Percentiles rank a stretch among this genome's conserved stretches.
Evolutionary conservation across 1,139 yeast genomes (phyloP).

Genomic region (Pichiaceae sp.): DNA sequence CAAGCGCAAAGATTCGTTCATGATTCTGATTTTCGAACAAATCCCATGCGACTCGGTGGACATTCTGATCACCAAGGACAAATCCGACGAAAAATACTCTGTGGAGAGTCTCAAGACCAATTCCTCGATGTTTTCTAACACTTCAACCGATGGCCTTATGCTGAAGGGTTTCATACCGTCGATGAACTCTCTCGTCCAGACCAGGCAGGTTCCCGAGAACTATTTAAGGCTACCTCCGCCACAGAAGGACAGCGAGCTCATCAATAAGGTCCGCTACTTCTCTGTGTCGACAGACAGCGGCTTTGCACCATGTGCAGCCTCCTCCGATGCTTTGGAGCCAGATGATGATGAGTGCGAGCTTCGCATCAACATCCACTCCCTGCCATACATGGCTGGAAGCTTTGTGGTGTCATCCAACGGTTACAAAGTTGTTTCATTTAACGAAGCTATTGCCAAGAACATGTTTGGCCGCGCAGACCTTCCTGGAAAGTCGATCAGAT

Average conservation of each 20-base stretch:
- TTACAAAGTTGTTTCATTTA: constrained; percentile 53
- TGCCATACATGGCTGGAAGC: constrained; percentile 85
- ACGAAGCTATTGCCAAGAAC: constrained; percentile 69
- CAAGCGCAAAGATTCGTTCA: constrained; percentile 57
- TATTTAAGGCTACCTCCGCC: constrained; percentile 28
- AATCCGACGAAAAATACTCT: constrained; percentile 13
- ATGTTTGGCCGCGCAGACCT: constrained; percentile 65
- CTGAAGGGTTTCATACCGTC: constrained; percentile 25
- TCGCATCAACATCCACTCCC: constrained; percentile 57
- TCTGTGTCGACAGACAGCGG: constrained; percentile 36
- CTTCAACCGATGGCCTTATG: constrained; percentile 17
- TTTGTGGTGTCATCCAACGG: constrained; percentile 53
- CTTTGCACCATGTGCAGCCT: constrained; percentile 59
- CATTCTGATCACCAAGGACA: constrained; percentile 35
- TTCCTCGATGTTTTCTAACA: constrained; percentile 29
- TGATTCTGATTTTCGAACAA: constrained; percentile 83
- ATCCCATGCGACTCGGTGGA: constrained; percentile 77
- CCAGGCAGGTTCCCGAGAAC: constrained; percentile 14
- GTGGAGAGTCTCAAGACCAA: constrained; percentile 25
- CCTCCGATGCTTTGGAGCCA: constrained; percentile 40
- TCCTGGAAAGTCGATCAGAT: constrained; percentile 41
- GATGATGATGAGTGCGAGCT: constrained; percentile 27
- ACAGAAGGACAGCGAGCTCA: constrained; percentile 29
- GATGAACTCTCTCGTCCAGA: constrained; percentile 12
- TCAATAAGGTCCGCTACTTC: constrained; percentile 55